Conservation (phyloP, 441 rosid species). For the Flueggea neowawraea region DNA sequence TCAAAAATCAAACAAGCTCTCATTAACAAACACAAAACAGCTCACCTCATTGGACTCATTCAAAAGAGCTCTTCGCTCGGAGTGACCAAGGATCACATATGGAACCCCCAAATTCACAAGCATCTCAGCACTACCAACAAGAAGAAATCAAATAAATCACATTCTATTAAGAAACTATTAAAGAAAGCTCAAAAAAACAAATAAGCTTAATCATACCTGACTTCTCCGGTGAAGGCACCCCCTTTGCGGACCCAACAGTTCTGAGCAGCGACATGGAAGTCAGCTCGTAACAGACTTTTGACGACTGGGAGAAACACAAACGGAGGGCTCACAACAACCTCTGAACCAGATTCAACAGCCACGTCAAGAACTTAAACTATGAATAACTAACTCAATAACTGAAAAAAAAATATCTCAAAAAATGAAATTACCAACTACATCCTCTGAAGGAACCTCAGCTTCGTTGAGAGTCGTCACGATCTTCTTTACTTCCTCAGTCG, state of each 20-base stretch:
- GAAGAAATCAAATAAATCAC: neutral
- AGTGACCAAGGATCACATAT: slow-evolving; percentile 73
- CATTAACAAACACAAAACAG: neutral
- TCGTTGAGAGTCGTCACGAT: slow-evolving; percentile 51
- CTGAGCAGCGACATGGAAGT: slow-evolving; percentile 68
- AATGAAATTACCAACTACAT: slow-evolving; percentile 48
- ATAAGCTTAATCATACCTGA: slow-evolving; percentile 39
- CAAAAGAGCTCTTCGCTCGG: slow-evolving; percentile 59
- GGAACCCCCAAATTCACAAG: slow-evolving; percentile 54
- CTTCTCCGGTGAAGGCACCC: slow-evolving; percentile 72
- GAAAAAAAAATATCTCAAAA: neutral
- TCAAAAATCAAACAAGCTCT: neutral
- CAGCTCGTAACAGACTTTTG: slow-evolving; percentile 43
- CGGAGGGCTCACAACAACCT: slow-evolving; percentile 81
- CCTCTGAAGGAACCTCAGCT: slow-evolving; percentile 70
- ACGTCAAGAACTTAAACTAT: slow-evolving; percentile 5
- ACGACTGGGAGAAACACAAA: slow-evolving; percentile 57
- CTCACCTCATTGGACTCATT: slow-evolving; percentile 54
- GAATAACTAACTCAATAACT: neutral
- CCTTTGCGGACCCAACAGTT: slow-evolving; percentile 78
- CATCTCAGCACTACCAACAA: slow-evolving; percentile 59
- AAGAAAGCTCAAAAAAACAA: neutral
- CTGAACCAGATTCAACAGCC: slow-evolving; percentile 26
- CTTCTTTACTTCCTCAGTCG: slow-evolving; percentile 69
- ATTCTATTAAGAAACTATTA: no score